phyloP scores from a whole-genome alignment of 2,329 filamentous ascomycete species.

The Drechslerella dactyloides region DNA sequence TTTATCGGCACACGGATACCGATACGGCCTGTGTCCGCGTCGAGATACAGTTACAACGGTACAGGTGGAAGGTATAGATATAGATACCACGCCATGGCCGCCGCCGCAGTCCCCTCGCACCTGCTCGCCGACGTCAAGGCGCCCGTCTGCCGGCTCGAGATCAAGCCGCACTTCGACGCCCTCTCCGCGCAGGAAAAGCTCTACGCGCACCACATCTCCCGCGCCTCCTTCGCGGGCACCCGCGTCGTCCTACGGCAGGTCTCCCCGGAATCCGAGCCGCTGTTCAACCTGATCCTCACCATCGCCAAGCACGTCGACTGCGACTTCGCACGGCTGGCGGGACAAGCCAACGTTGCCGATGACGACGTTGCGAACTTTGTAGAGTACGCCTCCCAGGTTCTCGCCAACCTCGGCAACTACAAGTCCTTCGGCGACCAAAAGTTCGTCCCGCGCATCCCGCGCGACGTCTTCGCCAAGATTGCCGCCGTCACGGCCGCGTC shows the following conservation, averaged over 20 bases:
- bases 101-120: slow-evolving; percentile 29
- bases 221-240: slow-evolving; percentile 77
- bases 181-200: slow-evolving; percentile 78
- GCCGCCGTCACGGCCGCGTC: slow-evolving; percentile 68
- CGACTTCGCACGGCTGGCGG: slow-evolving; percentile 72
- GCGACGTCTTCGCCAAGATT: slow-evolving; percentile 70
- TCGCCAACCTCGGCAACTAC: slow-evolving; percentile 83
- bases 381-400: slow-evolving; percentile 77
- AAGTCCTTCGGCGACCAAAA: slow-evolving; percentile 84
- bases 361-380: slow-evolving; percentile 72
- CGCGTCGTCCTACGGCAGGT: slow-evolving; percentile 80
- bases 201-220: slow-evolving; percentile 84
- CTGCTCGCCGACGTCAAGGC: slow-evolving; percentile 88
- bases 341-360: slow-evolving; percentile 69
- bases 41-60: no score
- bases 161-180: slow-evolving; percentile 89
- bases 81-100: slow-evolving; percentile 23
- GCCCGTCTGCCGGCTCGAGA: slow-evolving; percentile 82
- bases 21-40: not conserved
- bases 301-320: slow-evolving; percentile 71
- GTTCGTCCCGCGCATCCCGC: slow-evolving; percentile 75
- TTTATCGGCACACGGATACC: not conserved
- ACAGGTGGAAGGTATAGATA: not conserved
- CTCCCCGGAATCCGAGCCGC: slow-evolving; percentile 79
- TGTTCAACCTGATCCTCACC: slow-evolving; percentile 79